Base-by-base conservation (phyloP, 106 monocot genomes). In the Allium cepa region DNA sequence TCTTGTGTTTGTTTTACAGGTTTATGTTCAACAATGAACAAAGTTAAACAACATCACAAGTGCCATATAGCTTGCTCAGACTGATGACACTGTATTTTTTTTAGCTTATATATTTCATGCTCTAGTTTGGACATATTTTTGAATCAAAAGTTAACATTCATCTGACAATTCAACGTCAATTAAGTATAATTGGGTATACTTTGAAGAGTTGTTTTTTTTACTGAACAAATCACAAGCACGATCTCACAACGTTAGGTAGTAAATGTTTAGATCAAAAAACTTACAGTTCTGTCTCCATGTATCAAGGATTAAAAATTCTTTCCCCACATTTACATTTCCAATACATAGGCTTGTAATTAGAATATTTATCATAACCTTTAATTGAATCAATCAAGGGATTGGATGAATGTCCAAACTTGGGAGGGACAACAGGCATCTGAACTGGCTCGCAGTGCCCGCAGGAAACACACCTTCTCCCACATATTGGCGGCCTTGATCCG, bases 401-500 rank as follows among this genome's bases (percentile, higher is more conserved):
- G 2, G 63, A 17, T 47, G 16, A 49, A 65, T 50, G 47, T 50
- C 17, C 10, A 8, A 17, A 8, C 7, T 50, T 45, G 0, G 15
- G 65, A 9, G 88, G 92, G 14, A 71, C 75, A 47, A 78, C 79
- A 56, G 92, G 88, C 51, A 88, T 84, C 65, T 80, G 84, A 46
- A 91, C 75, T 0, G 91, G 79, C 57, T 87, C 84, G 68, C 91
- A 87, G 22, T 80, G 83, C 15, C 82, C 75, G 50, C 91, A 91
- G 2, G 69, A 62, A 26, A 13, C 70, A 78, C 91, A 91, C 47
- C 74, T 87, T 58, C 70, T 73, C 69, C 78, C 79, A 69, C 91
- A 91, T 10, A 68, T 67, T 49, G 87, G 87, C 51, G 91, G 91
- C 75, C 80, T 87, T 17, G 84, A 91, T 10, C 91, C 91, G 11